phyloP scores from a whole-genome alignment of 305 asterid genomes.

The Solanum hybrid region DNA sequence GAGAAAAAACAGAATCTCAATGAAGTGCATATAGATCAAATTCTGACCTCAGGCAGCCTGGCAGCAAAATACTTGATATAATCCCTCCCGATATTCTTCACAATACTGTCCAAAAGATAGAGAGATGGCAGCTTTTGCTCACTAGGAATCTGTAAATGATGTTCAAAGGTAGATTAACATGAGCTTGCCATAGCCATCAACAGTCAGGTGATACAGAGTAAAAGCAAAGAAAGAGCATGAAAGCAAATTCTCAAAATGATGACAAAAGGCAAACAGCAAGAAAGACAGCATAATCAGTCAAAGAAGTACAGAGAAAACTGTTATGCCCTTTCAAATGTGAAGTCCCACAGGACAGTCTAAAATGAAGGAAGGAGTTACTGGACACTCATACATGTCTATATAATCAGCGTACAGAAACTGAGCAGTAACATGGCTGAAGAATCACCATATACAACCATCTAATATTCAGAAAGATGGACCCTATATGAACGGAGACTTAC shows the following conservation, averaged over 20 bases:
- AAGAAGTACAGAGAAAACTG: background rate
- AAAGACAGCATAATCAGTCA: background rate
- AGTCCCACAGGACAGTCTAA: background rate
- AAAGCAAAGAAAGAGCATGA: background rate
- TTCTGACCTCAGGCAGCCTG: conserved; percentile 87
- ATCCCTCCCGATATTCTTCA: conserved; percentile 96
- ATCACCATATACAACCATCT: background rate
- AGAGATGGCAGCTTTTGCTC: conserved; percentile 95
- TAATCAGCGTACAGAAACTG: background rate
- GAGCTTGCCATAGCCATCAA: background rate
- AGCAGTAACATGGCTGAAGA: background rate
- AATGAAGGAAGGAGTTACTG: background rate
- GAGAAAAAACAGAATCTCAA: background rate
- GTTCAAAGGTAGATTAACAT: conserved; percentile 3
- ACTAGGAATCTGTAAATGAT: conserved; percentile 63
- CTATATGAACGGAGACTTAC: background rate
- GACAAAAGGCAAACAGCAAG: background rate
- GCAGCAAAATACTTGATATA: conserved; percentile 77
- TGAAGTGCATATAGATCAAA: conserved; percentile 1
- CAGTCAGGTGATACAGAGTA: background rate
- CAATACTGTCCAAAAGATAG: conserved; percentile 90
- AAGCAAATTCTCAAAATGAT: background rate
- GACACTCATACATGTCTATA: background rate
- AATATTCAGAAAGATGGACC: background rate
- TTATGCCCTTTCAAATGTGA: background rate